Evolutionary conservation across 805 yeast genomes (phyloP).

Genomic region (Jamesozyma hellenica): DNA sequence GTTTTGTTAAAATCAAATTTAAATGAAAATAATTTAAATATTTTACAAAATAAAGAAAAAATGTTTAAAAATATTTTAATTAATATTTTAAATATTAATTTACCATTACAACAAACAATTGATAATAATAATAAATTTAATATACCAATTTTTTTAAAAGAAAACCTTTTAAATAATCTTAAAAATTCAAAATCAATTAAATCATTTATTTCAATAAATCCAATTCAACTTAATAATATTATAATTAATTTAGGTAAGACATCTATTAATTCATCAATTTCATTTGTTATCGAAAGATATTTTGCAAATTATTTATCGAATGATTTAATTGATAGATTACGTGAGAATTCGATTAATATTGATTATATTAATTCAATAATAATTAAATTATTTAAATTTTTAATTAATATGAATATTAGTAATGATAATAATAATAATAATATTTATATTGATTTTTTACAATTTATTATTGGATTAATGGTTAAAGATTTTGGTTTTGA

Average conservation of each 20-base stretch:
- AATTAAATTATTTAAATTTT: neutral
- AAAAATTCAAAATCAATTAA: conserved; percentile 46
- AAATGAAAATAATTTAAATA: neutral
- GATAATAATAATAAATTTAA: neutral
- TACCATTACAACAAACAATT: conserved; percentile 1
- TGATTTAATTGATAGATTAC: neutral
- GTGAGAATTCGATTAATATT: neutral
- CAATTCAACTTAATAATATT: conserved; percentile 37
- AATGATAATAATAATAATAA: neutral
- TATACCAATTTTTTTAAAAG: conserved; percentile 22
- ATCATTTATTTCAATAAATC: conserved; percentile 23
- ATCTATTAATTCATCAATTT: conserved; percentile 43
- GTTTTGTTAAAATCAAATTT: neutral
- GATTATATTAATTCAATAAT: neutral
- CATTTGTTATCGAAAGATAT: conserved; percentile 55
- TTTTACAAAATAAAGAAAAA: neutral
- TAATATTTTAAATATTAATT: conserved; percentile 1
- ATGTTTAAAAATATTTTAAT: conserved; percentile 1
- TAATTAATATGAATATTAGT: neutral
- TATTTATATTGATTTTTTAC: neutral
- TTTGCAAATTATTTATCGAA: neutral
- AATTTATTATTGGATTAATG: conserved; percentile 48
- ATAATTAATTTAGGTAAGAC: conserved; percentile 40
- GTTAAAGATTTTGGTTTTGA: conserved; percentile 78
- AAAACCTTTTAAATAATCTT: conserved; percentile 37